Percentiles rank a stretch among this genome's conserved stretches.
These are phyloP conservation scores for Chaetomium strumarium DNA, from an alignment of 2,329 filamentous ascomycete species.

Conservation along the genomic window DNA sequence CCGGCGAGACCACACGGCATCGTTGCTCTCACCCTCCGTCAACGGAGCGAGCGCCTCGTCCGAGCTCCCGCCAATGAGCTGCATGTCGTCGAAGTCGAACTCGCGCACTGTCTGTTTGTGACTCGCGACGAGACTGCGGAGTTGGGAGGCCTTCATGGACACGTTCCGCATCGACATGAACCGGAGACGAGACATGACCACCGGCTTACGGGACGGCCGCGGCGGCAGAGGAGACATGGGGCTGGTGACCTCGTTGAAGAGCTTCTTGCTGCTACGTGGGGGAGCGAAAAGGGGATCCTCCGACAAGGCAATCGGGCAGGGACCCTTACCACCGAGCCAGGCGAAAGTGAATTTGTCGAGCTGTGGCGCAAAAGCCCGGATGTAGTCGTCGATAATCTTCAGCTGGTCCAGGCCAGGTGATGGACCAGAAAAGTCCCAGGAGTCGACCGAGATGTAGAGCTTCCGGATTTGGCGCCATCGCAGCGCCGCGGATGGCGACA, in stretches of 20 bases:
- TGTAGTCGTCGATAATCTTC: constrained; percentile 75
- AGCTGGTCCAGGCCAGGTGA: constrained; percentile 62
- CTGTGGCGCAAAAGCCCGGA: constrained; percentile 60
- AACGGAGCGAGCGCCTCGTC: constrained; percentile 75
- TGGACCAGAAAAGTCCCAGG: constrained; percentile 57
- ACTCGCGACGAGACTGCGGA: constrained; percentile 59
- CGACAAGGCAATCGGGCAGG: constrained; percentile 65
- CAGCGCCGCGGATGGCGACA: constrained; percentile 62
- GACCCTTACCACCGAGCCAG: constrained; percentile 69
- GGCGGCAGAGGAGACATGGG: constrained; percentile 58
- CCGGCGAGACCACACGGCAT: constrained; percentile 39
- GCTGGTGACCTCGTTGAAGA: constrained; percentile 59
- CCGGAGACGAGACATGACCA: constrained; percentile 62
- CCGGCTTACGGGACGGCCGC: constrained; percentile 43
- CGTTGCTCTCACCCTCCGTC: constrained; percentile 39
- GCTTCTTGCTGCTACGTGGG: constrained; percentile 47
- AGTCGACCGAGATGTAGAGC: constrained; percentile 66
- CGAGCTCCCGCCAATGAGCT: constrained; percentile 66
- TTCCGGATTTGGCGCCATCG: constrained; percentile 74
- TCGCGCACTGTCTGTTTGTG: constrained; percentile 66
- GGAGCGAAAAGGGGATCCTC: constrained; percentile 64
- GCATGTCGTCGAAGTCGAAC: constrained; percentile 74
- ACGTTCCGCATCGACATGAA: constrained; percentile 68
- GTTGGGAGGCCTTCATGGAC: constrained; percentile 63
- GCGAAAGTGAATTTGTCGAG: constrained; percentile 69